These are phyloP conservation scores for Peronospora farinosa DNA, from an alignment of 352 stramenopile species.

Conservation along the genomic window DNA sequence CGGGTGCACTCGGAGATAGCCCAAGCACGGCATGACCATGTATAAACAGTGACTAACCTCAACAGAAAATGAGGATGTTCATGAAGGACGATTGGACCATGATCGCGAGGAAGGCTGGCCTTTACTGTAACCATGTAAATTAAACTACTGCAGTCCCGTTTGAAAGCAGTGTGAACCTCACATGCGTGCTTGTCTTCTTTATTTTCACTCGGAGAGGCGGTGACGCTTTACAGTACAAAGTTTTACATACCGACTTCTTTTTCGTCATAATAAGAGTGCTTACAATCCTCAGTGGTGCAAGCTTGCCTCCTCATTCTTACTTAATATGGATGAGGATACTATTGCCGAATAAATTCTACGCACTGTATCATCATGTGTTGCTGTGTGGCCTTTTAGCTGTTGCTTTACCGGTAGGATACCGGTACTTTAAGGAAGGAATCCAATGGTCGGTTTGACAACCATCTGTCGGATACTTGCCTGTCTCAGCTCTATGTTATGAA, in stretches of 20 bases:
- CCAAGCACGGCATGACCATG: slow-evolving; percentile 75
- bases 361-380: too few relatives aligned
- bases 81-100: slow-evolving; percentile 69
- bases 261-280: slow-evolving; percentile 38
- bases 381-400: too few relatives aligned
- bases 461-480: neutral
- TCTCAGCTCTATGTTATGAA: too few relatives aligned
- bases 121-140: slow-evolving; percentile 44
- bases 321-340: too few relatives aligned
- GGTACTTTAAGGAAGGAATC: neutral
- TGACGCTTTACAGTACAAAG: slow-evolving; percentile 34
- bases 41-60: slow-evolving; percentile 57
- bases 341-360: too few relatives aligned
- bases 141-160: slow-evolving; percentile 43
- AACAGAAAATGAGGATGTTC: slow-evolving; percentile 64
- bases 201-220: slow-evolving; percentile 18
- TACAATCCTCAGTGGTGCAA: slow-evolving; percentile 9
- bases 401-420: neutral
- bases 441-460: neutral
- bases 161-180: slow-evolving; percentile 31
- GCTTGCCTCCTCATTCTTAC: too few relatives aligned
- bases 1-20: slow-evolving; percentile 61
- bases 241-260: slow-evolving; percentile 35
- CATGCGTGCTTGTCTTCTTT: slow-evolving; percentile 1
- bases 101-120: slow-evolving; percentile 47